Percentiles rank a stretch among this genome's conserved stretches.
These are phyloP conservation scores for Diplotaxis tenuifolia DNA, from an alignment of 345 rosid species.

Conservation along the genomic window DNA sequence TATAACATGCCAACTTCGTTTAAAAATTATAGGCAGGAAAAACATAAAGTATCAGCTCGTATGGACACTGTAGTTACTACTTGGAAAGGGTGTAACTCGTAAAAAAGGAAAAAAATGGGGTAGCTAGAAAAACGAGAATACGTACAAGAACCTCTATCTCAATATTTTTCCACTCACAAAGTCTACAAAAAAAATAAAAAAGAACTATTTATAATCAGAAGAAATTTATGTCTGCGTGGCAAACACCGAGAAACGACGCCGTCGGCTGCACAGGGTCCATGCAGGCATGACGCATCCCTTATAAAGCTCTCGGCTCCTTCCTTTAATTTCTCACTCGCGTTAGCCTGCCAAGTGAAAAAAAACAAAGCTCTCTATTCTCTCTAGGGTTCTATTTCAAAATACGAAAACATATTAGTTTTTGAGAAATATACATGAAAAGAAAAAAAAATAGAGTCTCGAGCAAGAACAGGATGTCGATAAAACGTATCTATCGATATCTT, in stretches of 20 bases:
- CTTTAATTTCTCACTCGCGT: conserved; percentile 2
- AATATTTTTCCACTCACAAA: conserved; percentile 2
- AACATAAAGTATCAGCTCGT: not conserved
- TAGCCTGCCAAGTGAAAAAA: conserved; percentile 4
- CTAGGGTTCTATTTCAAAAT: not conserved
- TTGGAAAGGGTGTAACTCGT: not conserved
- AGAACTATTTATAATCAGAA: not conserved
- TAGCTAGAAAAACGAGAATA: not conserved
- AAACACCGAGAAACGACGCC: conserved; percentile 19
- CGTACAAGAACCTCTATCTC: conserved; percentile 19
- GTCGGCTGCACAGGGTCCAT: conserved; percentile 17
- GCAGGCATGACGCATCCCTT: not conserved
- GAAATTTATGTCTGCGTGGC: not conserved
- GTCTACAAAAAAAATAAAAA: not conserved
- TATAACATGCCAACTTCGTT: not conserved
- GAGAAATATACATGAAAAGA: not conserved
- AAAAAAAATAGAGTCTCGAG: not conserved
- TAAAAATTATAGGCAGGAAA: not conserved
- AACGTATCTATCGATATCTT: conserved; percentile 31
- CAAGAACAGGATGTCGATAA: conserved; percentile 10
- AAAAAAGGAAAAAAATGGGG: not conserved
- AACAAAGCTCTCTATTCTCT: not conserved
- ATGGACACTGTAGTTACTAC: not conserved
- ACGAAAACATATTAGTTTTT: not conserved
- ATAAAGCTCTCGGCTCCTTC: not conserved